Evolutionary conservation across 2,329 filamentous ascomycete genomes (phyloP), one percentile per base, ranked within the genome.

Genomic region (Ilyonectria mors-panacis): DNA sequence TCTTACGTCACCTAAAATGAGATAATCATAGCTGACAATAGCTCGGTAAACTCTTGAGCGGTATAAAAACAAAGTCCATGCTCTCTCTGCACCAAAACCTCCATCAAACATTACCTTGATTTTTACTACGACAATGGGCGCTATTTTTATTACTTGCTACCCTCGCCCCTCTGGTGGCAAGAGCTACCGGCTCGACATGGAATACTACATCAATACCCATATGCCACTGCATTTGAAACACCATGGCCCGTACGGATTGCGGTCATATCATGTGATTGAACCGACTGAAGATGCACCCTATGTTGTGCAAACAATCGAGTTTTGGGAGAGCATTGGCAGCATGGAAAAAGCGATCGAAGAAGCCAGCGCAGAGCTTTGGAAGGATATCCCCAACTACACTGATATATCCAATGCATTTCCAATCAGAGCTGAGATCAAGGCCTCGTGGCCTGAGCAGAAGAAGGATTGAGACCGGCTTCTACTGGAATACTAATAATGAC

Each of bases 81-180:
- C 44, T 47, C 44, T 12, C 5, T 47, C 44, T 19, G n/a, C 44
- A 47, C n/a, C 12, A 47, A 47, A 17, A 47, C 2, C 44, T 47
- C 44, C 44, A 47, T 47, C 44, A n/a, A 47, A 47, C 21, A 47
- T 47, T 47, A 47, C 44, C 44, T 19, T 47, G 44, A 47, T 47
- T 47, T 47, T 47, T 19, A 47, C 44, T 47, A 47, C 44, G 44
- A 47, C 44, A 47, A 47, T 47, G 44, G 44, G 44, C 44, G 44
- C 44, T 19, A 17, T 47, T 47, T 47, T 47, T 47, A 47, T 47
- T 23, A 6, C 44, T 47, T 47, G 44, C n/a, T 47, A 47, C 44
- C 44, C 44, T 47, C 44, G 44, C n/a, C 44, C 44, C 44, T n/a
- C 44, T 23, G 44, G 21, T 47, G 44, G 44, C 44, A 47, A 47